Evolutionary conservation across 2,329 filamentous ascomycete species (phyloP).

Genomic region (Trichophyton mentagrophytes): DNA sequence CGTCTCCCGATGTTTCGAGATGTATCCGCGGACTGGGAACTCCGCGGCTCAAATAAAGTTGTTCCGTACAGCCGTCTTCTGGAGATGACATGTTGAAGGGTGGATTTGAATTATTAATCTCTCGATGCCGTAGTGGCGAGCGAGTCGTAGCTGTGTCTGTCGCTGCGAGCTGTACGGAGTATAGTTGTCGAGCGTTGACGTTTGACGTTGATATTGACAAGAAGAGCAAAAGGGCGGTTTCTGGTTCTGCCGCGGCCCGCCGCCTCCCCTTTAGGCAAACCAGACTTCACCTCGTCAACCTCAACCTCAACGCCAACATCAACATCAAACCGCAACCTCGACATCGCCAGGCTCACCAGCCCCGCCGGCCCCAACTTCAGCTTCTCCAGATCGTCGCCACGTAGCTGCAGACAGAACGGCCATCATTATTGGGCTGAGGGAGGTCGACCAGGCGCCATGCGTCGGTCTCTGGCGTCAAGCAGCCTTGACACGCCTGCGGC

Average conservation of each 20-base stretch:
- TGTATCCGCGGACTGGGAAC: not conserved
- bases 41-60: constrained; percentile 2
- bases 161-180: too few relatives aligned
- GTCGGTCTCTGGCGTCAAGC: not conserved
- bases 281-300: not conserved
- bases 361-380: not conserved
- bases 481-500: not conserved
- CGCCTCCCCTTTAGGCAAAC: not conserved
- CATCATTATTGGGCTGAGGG: not conserved
- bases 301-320: not conserved
- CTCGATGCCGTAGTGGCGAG: too few relatives aligned
- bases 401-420: not conserved
- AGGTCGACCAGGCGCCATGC: not conserved
- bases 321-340: not conserved
- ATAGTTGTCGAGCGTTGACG: not conserved
- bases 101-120: too few relatives aligned
- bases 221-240: not conserved
- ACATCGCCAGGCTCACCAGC: not conserved
- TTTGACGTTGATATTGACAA: not conserved
- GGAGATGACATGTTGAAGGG: not conserved
- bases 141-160: too few relatives aligned
- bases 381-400: not conserved
- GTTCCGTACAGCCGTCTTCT: not conserved
- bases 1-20: not conserved
- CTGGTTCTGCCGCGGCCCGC: constrained; percentile 2